phyloP scores from a whole-genome alignment of 768 basidiomycete genomes.

The Guyanaporus albipodus region DNA sequence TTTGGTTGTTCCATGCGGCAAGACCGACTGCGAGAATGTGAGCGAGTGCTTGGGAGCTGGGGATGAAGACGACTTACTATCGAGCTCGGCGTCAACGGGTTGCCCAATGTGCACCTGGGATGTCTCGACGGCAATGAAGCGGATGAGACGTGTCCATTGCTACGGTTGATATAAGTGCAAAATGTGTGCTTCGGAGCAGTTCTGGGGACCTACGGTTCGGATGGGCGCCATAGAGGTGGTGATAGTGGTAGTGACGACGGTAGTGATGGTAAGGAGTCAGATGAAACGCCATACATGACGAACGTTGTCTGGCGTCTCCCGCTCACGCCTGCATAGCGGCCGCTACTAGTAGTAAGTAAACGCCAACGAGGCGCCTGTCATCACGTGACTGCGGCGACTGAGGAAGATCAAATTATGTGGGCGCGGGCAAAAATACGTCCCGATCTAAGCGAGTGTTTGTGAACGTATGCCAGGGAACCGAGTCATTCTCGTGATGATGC shows the following conservation, averaged over 20 bases:
- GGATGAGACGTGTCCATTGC: constrained; percentile 74
- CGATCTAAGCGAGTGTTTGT: too few relatives aligned
- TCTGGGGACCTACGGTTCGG: constrained; percentile 41
- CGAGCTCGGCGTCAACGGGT: constrained; percentile 62
- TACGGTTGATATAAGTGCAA: constrained; percentile 2
- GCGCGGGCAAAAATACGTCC: too few relatives aligned
- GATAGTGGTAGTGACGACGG: constrained; percentile 5
- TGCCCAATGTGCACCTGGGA: constrained; percentile 72
- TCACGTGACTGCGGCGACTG: too few relatives aligned
- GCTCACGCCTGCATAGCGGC: too few relatives aligned
- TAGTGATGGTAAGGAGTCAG: not conserved
- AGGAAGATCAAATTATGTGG: too few relatives aligned
- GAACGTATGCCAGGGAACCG: too few relatives aligned
- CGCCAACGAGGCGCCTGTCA: too few relatives aligned
- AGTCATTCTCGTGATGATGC: too few relatives aligned
- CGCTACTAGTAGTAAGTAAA: too few relatives aligned
- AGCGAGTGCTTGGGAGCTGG: not conserved
- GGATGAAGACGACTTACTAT: constrained; percentile 41
- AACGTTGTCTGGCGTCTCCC: not conserved
- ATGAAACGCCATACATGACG: not conserved
- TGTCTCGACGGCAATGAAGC: constrained; percentile 77
- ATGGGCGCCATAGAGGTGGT: constrained; percentile 62
- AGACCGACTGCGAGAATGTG: constrained; percentile 50
- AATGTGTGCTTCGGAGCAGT: rapidly evolving
- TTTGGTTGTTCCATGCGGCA: constrained; percentile 46